These are phyloP conservation scores for Oryza meridionalis DNA, from an alignment of 176 grass and related monocot genomes.

Conservation along the genomic window DNA sequence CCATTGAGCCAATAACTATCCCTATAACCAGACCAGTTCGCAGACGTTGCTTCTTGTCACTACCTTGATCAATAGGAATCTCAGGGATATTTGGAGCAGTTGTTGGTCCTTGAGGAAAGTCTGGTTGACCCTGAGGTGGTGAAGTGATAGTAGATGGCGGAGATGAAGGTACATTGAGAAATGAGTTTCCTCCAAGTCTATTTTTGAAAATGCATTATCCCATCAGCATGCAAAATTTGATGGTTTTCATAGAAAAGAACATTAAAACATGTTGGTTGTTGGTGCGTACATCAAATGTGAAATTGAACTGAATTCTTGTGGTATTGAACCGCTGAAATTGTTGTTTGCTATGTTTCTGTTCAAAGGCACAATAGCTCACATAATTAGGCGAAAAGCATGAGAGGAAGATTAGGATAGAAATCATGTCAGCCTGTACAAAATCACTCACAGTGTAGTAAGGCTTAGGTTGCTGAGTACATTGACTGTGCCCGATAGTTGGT, in stretches of 20 bases:
- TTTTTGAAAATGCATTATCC: slow-evolving; percentile 50
- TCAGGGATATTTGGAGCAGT: slow-evolving; percentile 45
- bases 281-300: slow-evolving; percentile 76
- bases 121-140: slow-evolving; percentile 39
- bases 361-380: slow-evolving; percentile 5
- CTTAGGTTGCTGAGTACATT: slow-evolving; percentile 68
- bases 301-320: slow-evolving; percentile 69
- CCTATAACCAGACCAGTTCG: slow-evolving; percentile 61
- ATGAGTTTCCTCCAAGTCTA: slow-evolving; percentile 88
- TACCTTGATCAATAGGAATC: slow-evolving; percentile 36
- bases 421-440: not conserved
- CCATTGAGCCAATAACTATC: slow-evolving; percentile 64
- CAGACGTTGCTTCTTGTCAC: slow-evolving; percentile 65
- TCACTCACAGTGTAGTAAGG: slow-evolving; percentile 86
- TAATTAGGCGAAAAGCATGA: not conserved
- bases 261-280: slow-evolving; percentile 25
- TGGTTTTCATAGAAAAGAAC: slow-evolving; percentile 5
- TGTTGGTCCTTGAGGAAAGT: slow-evolving; percentile 38
- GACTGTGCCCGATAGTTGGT: slow-evolving; percentile 74
- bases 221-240: slow-evolving; percentile 28
- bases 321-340: slow-evolving; percentile 91
- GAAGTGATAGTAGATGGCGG: slow-evolving; percentile 53
- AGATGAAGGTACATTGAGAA: slow-evolving; percentile 65
- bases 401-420: not conserved
- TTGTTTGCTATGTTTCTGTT: slow-evolving; percentile 91